Percentiles rank a stretch among this genome's conserved stretches.
Evolutionary conservation across 2,329 filamentous ascomycete species (phyloP).

Genomic region (Aspergillus amoenus): DNA sequence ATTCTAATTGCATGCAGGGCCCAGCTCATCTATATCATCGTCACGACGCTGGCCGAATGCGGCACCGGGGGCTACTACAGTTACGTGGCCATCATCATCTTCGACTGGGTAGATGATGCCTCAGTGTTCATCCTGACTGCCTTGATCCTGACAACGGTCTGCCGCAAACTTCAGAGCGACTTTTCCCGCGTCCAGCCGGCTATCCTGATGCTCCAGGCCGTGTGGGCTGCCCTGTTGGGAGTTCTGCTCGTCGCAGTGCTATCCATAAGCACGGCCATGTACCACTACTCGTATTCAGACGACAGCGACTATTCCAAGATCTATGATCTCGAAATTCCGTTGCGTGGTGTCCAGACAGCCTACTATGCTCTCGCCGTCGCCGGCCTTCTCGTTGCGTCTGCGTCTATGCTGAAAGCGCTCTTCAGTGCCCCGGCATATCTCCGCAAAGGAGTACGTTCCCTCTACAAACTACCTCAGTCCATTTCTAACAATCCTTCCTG

Average conservation of each 20-base stretch:
- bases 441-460: background rate
- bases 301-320: background rate
- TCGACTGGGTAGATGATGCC: background rate
- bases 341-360: background rate
- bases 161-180: background rate
- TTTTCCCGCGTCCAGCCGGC: background rate
- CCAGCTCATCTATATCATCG: no score
- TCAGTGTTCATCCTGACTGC: background rate
- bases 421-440: background rate
- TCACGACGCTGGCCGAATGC: no score
- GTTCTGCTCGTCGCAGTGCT: background rate
- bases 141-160: background rate
- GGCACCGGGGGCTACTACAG: no score
- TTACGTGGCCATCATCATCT: background rate
- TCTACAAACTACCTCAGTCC: background rate
- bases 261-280: background rate
- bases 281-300: background rate
- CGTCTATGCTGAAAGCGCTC: background rate
- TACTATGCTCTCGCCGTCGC: background rate
- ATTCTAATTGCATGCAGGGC: no score
- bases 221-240: background rate
- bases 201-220: background rate
- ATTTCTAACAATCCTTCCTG: background rate
- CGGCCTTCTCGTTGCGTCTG: background rate
- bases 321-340: background rate